A percentile compares a stretch with the other conserved stretches of the same genome.
These are phyloP conservation scores for Sporothrix brunneoviolacea DNA, from an alignment of 2,329 filamentous ascomycete species.

Conservation along the genomic window DNA sequence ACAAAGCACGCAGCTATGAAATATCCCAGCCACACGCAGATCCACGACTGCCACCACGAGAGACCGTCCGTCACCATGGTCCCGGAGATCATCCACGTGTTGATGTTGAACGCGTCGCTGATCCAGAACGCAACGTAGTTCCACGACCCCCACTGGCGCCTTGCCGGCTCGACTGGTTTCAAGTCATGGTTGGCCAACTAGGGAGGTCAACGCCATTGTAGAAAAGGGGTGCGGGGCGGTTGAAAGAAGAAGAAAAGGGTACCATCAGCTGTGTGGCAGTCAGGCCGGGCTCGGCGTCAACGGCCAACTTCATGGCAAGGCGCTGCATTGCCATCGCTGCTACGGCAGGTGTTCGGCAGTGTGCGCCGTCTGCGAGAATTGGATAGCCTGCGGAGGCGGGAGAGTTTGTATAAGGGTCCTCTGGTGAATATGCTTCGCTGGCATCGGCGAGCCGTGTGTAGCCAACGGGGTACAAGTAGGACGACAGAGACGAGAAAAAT, in stretches of 20 bases:
- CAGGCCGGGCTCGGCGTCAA: conserved; percentile 69
- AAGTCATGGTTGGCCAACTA: conserved; percentile 76
- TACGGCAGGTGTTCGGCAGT: too few species aligned
- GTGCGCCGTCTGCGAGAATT: too few species aligned
- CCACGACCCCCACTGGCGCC: conserved; percentile 77
- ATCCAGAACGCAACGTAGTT: conserved; percentile 90
- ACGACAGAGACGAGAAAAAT: too few species aligned
- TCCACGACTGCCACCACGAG: conserved; percentile 87
- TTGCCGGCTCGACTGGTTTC: conserved; percentile 70
- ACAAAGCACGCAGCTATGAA: conserved; percentile 69
- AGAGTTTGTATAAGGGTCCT: too few species aligned
- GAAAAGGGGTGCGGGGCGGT: too few species aligned
- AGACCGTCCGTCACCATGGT: conserved; percentile 72
- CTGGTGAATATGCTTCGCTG: too few species aligned
- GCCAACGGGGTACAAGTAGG: too few species aligned
- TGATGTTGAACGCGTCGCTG: conserved; percentile 80
- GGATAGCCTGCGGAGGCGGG: too few species aligned
- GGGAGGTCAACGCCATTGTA: background rate
- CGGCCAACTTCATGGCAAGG: conserved; percentile 57
- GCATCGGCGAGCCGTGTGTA: too few species aligned
- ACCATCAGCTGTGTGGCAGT: conserved; percentile 74
- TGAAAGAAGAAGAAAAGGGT: conserved; percentile 15
- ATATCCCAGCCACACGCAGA: conserved; percentile 86
- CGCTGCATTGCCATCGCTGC: background rate
- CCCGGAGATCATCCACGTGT: conserved; percentile 90